Evolutionary conservation across 2,329 filamentous ascomycete species (phyloP).

Genomic region (Monascus ruber): DNA sequence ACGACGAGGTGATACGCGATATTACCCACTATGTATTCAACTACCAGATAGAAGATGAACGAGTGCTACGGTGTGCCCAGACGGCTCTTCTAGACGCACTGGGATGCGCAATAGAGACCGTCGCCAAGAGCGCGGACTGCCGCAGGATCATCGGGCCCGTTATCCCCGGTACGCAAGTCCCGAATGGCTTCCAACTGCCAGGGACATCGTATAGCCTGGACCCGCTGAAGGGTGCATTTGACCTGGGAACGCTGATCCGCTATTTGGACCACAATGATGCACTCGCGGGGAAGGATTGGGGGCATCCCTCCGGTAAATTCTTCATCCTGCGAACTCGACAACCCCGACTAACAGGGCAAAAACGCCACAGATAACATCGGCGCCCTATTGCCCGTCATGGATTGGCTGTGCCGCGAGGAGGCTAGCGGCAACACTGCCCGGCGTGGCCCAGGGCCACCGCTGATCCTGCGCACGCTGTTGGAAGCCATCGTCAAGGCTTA

Average conservation of each 20-base stretch:
- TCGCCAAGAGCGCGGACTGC: constrained; percentile 9
- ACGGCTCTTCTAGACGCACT: constrained; percentile 15
- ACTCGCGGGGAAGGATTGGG: constrained; percentile 24
- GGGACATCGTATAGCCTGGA: constrained; percentile 22
- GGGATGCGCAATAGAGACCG: constrained; percentile 15
- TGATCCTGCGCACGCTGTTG: constrained; percentile 16
- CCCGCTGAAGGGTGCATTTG: constrained; percentile 24
- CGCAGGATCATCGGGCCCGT: constrained; percentile 8
- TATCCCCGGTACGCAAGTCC: constrained; percentile 5
- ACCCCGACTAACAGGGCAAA: not conserved
- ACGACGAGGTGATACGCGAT: constrained; percentile 25
- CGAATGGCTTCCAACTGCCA: constrained; percentile 20
- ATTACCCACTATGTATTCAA: constrained; percentile 13
- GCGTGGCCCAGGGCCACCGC: not conserved
- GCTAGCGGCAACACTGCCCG: not conserved
- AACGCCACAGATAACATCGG: constrained; percentile 19
- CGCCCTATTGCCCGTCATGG: constrained; percentile 18
- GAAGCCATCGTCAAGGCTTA: constrained; percentile 22
- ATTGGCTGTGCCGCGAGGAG: constrained; percentile 9
- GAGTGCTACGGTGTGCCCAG: constrained; percentile 8
- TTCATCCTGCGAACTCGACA: not conserved
- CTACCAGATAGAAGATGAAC: constrained; percentile 6
- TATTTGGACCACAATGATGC: constrained; percentile 30
- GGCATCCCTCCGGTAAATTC: constrained; percentile 21
- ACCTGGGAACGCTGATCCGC: constrained; percentile 22